A percentile compares a stretch with the other conserved stretches of the same genome.
phyloP scores from a whole-genome alignment of 2,329 filamentous ascomycete genomes.

The Penicillium sclerotiorum region DNA sequence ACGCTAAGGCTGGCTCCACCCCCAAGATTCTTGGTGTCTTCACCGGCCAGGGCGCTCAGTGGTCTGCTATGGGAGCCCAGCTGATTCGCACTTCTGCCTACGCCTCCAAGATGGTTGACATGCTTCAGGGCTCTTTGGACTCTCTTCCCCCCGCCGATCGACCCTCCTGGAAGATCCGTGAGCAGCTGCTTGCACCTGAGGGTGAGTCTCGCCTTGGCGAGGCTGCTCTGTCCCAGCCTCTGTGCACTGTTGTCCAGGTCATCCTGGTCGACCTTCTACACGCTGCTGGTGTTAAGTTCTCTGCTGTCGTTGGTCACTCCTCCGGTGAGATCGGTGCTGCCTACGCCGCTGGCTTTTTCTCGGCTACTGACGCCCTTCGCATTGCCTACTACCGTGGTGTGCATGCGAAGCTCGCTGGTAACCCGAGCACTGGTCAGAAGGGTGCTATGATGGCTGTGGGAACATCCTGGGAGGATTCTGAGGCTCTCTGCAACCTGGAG shows the following conservation, averaged over 20 bases:
- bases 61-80: conserved; percentile 16
- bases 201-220: not conserved
- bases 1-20: no score
- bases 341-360: conserved; percentile 17
- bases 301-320: conserved; percentile 23
- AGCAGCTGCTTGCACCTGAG: conserved; percentile 8
- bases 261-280: conserved; percentile 15
- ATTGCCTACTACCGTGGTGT: conserved; percentile 23
- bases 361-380: conserved; percentile 11
- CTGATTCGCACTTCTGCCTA: not conserved
- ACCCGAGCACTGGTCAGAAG: conserved; percentile 1
- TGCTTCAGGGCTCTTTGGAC: conserved; percentile 3
- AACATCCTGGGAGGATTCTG: conserved; percentile 26
- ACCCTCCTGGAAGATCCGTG: conserved; percentile 13
- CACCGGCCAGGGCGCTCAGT: conserved; percentile 27
- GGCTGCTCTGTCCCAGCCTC: conserved; percentile 14
- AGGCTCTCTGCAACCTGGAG: conserved; percentile 1
- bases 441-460: conserved; percentile 40
- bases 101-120: conserved; percentile 5
- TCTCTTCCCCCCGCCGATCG: not conserved
- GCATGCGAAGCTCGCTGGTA: not conserved
- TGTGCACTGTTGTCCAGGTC: conserved; percentile 24
- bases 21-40: conserved; percentile 16
- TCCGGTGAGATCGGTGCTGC: conserved; percentile 26
- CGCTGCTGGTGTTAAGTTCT: conserved; percentile 3